Base-by-base conservation (phyloP, 2,329 filamentous ascomycete genomes). In the Beauveria bassiana region DNA sequence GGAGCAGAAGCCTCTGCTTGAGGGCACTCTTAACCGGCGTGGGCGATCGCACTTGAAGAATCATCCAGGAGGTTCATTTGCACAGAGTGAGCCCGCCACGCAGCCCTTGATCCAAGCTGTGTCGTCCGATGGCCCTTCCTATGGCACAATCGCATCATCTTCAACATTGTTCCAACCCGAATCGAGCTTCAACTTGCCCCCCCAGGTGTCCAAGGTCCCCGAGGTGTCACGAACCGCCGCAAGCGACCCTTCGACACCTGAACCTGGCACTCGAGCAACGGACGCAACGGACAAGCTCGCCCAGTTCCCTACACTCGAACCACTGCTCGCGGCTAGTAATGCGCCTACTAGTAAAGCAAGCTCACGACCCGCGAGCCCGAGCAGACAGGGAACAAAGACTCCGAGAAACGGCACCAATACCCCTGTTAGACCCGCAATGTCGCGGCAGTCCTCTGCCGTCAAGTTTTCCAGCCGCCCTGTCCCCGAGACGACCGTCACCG, bases 401-500 rank as follows among this genome's bases (percentile, higher is more conserved):
- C 51, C 46, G 16, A 59, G 18, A 24, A 58, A 16, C 20, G 50
- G 53, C n/a, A 43, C 28, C 14, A 59, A 54, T 14, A 56, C 72
- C 46, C 65, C 69, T 51, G 68, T 65, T 56, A 77, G 79, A 34
- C 83, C 83, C 7, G 72, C 73, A 16, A 72, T 82, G 9, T 81
- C 82, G 2, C 75, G 81, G 5, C 79, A 84, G 59, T 77, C 81
- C 24, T 85, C 77, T 1, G 68, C 81, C 1, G 75, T 82, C 50
- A 84, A 84, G 43, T 93, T 93, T 71, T 88, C 86, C 0, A 92
- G 88, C 56, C 85, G 84, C 6, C 85, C 89, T 0, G 85, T 90
- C 1, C 90, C 90, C 0, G 84, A 88, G 65, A 87, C 89, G 2
- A 83, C 80, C 63, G 81, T 91, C 24, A 83, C 84, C 3, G 77